phyloP scores from a whole-genome alignment of 2,329 filamentous ascomycete genomes.

The Trichoderma cornu-damae region DNA sequence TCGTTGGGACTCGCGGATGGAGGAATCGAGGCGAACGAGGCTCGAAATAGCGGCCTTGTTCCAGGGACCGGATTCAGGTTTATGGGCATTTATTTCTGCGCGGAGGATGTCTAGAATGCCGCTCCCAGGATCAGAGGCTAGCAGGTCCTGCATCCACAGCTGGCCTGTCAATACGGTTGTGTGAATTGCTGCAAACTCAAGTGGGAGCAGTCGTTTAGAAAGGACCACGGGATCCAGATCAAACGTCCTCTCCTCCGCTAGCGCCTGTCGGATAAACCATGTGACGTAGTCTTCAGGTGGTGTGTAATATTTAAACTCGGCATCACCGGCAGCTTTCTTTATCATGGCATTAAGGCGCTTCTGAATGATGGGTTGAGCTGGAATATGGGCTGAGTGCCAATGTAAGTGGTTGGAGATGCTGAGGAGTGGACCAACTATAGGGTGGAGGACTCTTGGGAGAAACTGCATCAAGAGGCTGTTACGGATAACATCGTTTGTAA shows the following conservation, averaged over 20 bases:
- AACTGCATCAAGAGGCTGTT: conserved; percentile 43
- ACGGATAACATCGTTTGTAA: conserved; percentile 46
- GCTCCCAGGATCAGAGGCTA: conserved; percentile 35
- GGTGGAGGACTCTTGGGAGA: conserved; percentile 44
- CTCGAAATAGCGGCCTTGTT: conserved; percentile 41
- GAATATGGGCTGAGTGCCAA: conserved; percentile 40
- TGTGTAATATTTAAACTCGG: conserved; percentile 37
- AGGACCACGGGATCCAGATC: conserved; percentile 47
- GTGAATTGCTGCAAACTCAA: conserved; percentile 56
- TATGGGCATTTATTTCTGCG: conserved; percentile 36
- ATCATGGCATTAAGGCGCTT: conserved; percentile 44
- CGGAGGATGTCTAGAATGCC: conserved; percentile 37
- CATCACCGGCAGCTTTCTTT: conserved; percentile 37
- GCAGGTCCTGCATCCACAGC: conserved; percentile 43
- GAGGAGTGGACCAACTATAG: conserved; percentile 43
- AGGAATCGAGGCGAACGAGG: conserved; percentile 46
- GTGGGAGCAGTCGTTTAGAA: conserved; percentile 47
- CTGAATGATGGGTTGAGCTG: conserved; percentile 44
- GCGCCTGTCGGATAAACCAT: conserved; percentile 51
- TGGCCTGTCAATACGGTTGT: conserved; percentile 51
- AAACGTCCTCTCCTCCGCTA: conserved; percentile 36
- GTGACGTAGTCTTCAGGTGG: conserved; percentile 53
- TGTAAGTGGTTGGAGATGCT: conserved; percentile 43
- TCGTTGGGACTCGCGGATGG: conserved; percentile 50
- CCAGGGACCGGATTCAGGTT: conserved; percentile 37